These are phyloP conservation scores for Urtica urens DNA, from an alignment of 306 rosid species.

Conservation along the genomic window DNA sequence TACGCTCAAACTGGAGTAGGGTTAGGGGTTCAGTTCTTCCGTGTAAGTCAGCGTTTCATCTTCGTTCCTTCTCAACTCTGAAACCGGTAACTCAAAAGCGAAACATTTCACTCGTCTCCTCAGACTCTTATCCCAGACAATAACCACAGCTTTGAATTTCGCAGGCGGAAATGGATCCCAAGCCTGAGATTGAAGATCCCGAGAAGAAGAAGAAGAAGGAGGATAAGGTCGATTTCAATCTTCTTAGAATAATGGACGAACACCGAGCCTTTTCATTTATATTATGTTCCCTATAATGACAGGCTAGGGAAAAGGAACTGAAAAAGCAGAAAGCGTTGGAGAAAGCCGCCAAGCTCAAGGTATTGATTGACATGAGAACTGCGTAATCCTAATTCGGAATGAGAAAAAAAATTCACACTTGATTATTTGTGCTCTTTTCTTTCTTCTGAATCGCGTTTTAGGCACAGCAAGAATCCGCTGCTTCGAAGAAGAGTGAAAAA, in stretches of 20 bases:
- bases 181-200: slow-evolving; percentile 49
- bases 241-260: neutral
- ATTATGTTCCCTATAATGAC: slow-evolving; percentile 14
- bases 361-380: slow-evolving; percentile 3
- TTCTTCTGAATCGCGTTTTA: slow-evolving; percentile 3
- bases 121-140: neutral
- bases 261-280: too few species aligned
- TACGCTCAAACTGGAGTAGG: too few species aligned
- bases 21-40: too few species aligned
- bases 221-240: slow-evolving; percentile 44
- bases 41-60: too few species aligned
- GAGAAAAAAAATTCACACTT: too few species aligned
- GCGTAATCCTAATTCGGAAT: neutral
- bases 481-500: slow-evolving; percentile 62
- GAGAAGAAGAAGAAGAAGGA: slow-evolving; percentile 92
- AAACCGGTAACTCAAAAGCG: too few species aligned
- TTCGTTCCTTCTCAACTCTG: too few species aligned
- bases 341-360: slow-evolving; percentile 75
- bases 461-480: slow-evolving; percentile 56
- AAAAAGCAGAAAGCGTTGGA: slow-evolving; percentile 64
- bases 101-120: neutral
- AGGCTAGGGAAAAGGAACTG: slow-evolving; percentile 93
- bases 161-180: slow-evolving; percentile 24
- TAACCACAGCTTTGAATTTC: neutral
- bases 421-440: neutral